These are phyloP conservation scores for Fomes fomentarius DNA, from an alignment of 1,284 basidiomycete genomes.

Conservation along the genomic window DNA sequence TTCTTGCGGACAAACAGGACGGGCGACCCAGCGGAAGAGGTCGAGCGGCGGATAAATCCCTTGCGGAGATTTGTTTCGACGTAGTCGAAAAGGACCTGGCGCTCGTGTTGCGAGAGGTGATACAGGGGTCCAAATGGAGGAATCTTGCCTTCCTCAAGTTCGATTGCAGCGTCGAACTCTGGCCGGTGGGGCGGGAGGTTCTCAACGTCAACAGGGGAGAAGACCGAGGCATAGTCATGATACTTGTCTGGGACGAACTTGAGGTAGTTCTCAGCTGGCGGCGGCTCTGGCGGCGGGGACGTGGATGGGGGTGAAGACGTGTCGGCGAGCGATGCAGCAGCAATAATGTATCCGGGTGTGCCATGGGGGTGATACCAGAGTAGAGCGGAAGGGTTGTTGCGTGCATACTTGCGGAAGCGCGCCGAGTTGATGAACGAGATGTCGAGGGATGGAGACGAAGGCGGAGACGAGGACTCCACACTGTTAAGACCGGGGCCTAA, in stretches of 20 bases:
- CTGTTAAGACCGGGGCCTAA: neutral
- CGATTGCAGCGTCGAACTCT: conserved; percentile 16
- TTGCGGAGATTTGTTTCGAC: conserved; percentile 39
- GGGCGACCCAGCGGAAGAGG: conserved; percentile 38
- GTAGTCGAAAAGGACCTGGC: conserved; percentile 32
- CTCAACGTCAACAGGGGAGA: conserved; percentile 15
- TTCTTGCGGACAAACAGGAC: conserved; percentile 51
- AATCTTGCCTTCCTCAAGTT: conserved; percentile 16
- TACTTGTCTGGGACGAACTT: conserved; percentile 3
- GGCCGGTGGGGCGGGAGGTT: conserved; percentile 16
- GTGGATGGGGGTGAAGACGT: neutral
- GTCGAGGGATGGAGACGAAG: conserved; percentile 2
- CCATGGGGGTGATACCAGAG: conserved; percentile 2
- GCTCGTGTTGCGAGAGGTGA: conserved; percentile 26
- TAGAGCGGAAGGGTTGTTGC: neutral
- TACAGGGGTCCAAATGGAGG: conserved; percentile 26
- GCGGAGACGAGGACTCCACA: conserved; percentile 5
- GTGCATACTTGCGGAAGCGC: conserved; percentile 7
- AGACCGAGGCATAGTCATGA: neutral
- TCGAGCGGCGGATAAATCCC: conserved; percentile 39
- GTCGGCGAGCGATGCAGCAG: neutral
- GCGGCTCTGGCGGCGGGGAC: neutral
- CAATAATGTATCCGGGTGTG: neutral
- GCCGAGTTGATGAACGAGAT: conserved; percentile 6
- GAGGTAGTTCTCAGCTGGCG: conserved; percentile 4